Conservation (phyloP, 441 rosid species). For the Dalechampia spathulata region DNA sequence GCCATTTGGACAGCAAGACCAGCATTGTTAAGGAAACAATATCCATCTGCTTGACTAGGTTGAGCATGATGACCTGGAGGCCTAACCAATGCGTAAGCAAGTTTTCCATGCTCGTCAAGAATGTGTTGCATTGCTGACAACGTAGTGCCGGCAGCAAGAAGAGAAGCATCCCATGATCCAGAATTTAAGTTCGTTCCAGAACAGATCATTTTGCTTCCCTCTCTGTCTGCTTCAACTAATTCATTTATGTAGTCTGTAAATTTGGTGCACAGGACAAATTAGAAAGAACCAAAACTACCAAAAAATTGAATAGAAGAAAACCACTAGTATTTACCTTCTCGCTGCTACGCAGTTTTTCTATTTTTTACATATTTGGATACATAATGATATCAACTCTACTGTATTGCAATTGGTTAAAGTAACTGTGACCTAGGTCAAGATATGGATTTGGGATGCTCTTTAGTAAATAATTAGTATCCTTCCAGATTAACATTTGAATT, state of each 20-base stretch:
- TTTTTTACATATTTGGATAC: no score
- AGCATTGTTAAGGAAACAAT: conserved; percentile 81
- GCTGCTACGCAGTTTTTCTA: no score
- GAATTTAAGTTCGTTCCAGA: conserved; percentile 63
- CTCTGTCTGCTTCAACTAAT: conserved; percentile 44
- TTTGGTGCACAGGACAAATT: no score
- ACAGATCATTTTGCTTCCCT: conserved; percentile 48
- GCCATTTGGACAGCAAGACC: conserved; percentile 67
- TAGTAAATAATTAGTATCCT: no score
- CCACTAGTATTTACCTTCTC: no score
- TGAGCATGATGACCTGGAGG: conserved; percentile 96
- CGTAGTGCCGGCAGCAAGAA: conserved; percentile 79
- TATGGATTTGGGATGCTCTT: no score
- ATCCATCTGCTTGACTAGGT: conserved; percentile 78
- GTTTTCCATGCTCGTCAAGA: conserved; percentile 49
- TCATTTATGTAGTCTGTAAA: conserved; percentile 51
- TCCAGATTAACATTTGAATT: no score
- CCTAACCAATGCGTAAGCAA: conserved; percentile 71
- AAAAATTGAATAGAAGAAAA: no score
- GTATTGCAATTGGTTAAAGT: no score
- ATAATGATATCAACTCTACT: no score
- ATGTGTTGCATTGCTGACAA: conserved; percentile 69
- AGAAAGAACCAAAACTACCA: no score
- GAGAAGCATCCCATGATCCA: conserved; percentile 68
- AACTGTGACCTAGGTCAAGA: no score